phyloP scores from a whole-genome alignment of 148 eudicot genomes.

The Vaccinium myrtillus region DNA sequence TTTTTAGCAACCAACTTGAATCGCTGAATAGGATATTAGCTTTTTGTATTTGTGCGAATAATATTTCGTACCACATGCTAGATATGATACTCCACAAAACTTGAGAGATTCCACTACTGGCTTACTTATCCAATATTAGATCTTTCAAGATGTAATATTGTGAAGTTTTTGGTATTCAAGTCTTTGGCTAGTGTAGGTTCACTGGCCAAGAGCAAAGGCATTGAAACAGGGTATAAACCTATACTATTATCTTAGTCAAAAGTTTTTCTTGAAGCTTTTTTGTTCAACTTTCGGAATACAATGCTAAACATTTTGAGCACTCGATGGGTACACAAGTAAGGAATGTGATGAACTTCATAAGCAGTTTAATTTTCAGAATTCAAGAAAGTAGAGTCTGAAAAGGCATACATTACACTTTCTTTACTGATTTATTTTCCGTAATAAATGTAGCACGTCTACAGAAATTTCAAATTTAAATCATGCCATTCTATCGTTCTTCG shows the following conservation, averaged over 20 bases:
- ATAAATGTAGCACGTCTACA: neutral
- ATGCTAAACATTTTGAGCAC: neutral
- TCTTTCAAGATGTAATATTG: neutral
- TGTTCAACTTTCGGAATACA: neutral
- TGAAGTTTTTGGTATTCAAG: neutral
- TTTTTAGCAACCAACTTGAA: neutral
- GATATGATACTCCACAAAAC: neutral
- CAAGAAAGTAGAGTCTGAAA: neutral
- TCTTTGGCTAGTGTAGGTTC: conserved; percentile 2
- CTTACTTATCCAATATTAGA: neutral
- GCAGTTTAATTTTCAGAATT: neutral
- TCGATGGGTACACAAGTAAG: neutral
- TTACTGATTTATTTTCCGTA: neutral
- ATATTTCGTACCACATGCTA: neutral
- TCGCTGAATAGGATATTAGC: neutral
- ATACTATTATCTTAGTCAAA: neutral
- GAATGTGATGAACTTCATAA: neutral
- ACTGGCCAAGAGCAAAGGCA: neutral
- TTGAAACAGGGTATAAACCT: neutral
- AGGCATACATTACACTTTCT: neutral
- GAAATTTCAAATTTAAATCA: neutral
- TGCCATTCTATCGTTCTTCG: neutral
- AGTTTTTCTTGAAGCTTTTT: neutral
- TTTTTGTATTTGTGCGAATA: neutral
- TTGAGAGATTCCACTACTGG: neutral